Evolutionary conservation across 106 monocot genomes (phyloP), one percentile per base, ranked within the genome.

Genomic region (Phalaenopsis equestris): DNA sequence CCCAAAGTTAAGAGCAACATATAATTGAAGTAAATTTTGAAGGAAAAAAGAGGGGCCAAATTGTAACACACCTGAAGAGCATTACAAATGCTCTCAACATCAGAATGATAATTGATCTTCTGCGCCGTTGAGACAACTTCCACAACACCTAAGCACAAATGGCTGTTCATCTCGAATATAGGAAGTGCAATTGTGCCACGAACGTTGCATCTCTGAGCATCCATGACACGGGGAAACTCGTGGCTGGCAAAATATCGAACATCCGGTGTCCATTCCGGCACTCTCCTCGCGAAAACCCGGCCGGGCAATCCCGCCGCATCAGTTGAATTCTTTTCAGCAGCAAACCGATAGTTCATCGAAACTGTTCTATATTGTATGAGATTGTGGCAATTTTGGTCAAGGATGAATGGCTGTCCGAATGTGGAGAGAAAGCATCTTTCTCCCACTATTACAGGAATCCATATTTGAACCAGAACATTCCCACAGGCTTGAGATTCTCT

Each of bases 251-350:
- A 96, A 76, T 90, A 86, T 45, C 91, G 76, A 17, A 96, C 96
- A 86, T 96, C 96, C 2, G 96, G 96, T 6, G 93, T 91, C 96
- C 96, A 96, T 42, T 96, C 96, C 1, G 96, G 96, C n/a, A 96
- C 49, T 64, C 81, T 86, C 72, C 91, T 87, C 4, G 93, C 11
- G 61, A 96, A 96, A 56, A 96, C 96, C 45, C 96, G 76, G 47
- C 96, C 96, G 2, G 96, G 96, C 86, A 96, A 80, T 1, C 96
- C 96, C 47, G 81, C 55, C 1, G 73, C 84, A 56, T 85, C 90
- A 24, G 58, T 38, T 1, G 93, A 87, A 55, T 56, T 79, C 56
- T 87, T 90, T 42, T 91, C 90, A 11, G 96, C 90, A 1, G 91
- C 80, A 76, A 96, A 93, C 15, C 87, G 78, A 76, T 88, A 96